Evolutionary conservation across 805 yeast species (phyloP), one percentile per base, ranked within the genome.

Genomic region (Ogataea dorogensis): DNA sequence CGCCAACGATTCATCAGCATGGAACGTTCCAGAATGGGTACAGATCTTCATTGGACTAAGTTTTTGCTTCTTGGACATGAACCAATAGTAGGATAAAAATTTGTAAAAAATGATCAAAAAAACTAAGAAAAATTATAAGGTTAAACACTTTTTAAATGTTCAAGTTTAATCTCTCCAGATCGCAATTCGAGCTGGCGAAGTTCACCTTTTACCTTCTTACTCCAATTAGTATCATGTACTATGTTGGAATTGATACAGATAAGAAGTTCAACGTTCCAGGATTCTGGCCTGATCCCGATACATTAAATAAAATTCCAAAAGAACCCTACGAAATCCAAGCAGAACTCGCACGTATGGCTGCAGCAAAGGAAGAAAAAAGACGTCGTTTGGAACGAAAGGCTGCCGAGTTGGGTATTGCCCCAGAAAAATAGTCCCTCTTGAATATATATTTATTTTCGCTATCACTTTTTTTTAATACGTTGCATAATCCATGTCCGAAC

Each of bases 1-100:
- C 2, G 98, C 98, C 33, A 93, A 71, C 8, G 95, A 80, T 61
- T 93, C 98, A 61, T 93, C 98, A 8, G 98, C 98, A 58, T 93
- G 98, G 71, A 93, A 93, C 0, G 88, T 74, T 6, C 98, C 98
- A 31, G 89, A 82, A 53, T 85, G 94, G 9, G 96, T 89, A 56
- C 96, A 91, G 39, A 89, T 85, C 53, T 76, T 78, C 42, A 78
- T 30, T 8, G 41, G 22, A 20, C 38, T 42, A 13, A 43, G 41
- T 32, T 61, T 61, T 42, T 53, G 64, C 47, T 40, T 44, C 28
- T 44, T 50, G 13, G 30, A 24, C 40, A 36, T 30, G 35, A 18
- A 21, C 40, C 40, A 36, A 31, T 36, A 26, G 28, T n/a, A 17
- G 25, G 21, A 10, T 12, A 36, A 25, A 36, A 31, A 36, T 24